These are phyloP conservation scores for Petunia axillaris DNA, from an alignment of 257 asterid species.

Conservation along the genomic window DNA sequence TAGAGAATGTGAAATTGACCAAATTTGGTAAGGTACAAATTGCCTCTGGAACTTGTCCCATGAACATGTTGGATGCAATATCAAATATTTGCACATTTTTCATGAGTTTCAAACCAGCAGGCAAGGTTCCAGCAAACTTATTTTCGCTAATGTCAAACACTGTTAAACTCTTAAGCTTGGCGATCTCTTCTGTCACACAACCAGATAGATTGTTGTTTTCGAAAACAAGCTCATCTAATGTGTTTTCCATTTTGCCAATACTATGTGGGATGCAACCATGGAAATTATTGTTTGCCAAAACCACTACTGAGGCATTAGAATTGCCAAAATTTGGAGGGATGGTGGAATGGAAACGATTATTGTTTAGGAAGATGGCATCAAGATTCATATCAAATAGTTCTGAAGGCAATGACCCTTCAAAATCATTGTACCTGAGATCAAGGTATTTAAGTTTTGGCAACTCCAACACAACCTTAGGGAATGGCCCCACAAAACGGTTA, in stretches of 20 bases:
- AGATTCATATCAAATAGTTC: slow-evolving; percentile 38
- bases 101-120: slow-evolving; percentile 50
- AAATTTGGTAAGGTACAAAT: slow-evolving; percentile 60
- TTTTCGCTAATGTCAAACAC: slow-evolving; percentile 62
- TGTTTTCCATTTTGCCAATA: slow-evolving; percentile 67
- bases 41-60: slow-evolving; percentile 57
- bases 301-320: slow-evolving; percentile 67
- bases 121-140: slow-evolving; percentile 61
- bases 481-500: slow-evolving; percentile 82
- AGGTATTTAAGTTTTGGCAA: slow-evolving; percentile 65
- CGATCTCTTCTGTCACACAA: slow-evolving; percentile 74
- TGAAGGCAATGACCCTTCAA: slow-evolving; percentile 73
- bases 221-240: slow-evolving; percentile 55
- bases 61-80: slow-evolving; percentile 49
- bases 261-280: slow-evolving; percentile 70
- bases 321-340: slow-evolving; percentile 77
- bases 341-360: slow-evolving; percentile 53
- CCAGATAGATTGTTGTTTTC: slow-evolving; percentile 63
- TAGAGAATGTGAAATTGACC: slow-evolving; percentile 45
- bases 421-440: slow-evolving; percentile 82
- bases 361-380: slow-evolving; percentile 71
- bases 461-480: slow-evolving; percentile 60
- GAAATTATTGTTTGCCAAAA: slow-evolving; percentile 58
- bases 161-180: slow-evolving; percentile 43
- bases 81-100: slow-evolving; percentile 45